Evolutionary conservation across 1,139 yeast species (phyloP).

Genomic region (Blastobotrys buckinghamii): DNA sequence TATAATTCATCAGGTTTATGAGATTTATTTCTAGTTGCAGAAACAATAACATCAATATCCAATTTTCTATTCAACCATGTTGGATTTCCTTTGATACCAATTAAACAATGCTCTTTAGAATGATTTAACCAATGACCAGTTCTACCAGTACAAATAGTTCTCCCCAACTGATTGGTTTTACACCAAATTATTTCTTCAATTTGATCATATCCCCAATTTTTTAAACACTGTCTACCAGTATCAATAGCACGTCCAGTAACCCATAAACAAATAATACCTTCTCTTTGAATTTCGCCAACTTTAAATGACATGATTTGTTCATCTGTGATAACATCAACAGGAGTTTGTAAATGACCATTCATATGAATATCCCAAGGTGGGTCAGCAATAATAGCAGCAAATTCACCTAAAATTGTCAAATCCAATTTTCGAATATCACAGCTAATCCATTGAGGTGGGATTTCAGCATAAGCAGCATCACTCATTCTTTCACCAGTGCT

Average conservation of each 20-base stretch:
- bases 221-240: slow-evolving; percentile 69
- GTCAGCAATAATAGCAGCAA: slow-evolving; percentile 83
- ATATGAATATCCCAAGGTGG: slow-evolving; percentile 38
- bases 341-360: slow-evolving; percentile 38
- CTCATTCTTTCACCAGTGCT: slow-evolving; percentile 50
- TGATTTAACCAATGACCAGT: slow-evolving; percentile 98
- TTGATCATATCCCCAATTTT: slow-evolving; percentile 75
- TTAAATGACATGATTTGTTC: slow-evolving; percentile 60
- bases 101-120: slow-evolving; percentile 83
- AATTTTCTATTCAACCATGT: slow-evolving; percentile 60
- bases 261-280: slow-evolving; percentile 82
- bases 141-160: slow-evolving; percentile 91
- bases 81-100: slow-evolving; percentile 79
- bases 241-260: slow-evolving; percentile 93
- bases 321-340: slow-evolving; percentile 47
- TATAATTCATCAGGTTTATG: slow-evolving; percentile 87
- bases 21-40: slow-evolving; percentile 81
- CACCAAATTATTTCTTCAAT: slow-evolving; percentile 86
- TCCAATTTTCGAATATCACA: slow-evolving; percentile 76
- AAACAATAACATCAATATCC: slow-evolving; percentile 73
- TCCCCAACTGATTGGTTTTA: slow-evolving; percentile 75
- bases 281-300: slow-evolving; percentile 65
- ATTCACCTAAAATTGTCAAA: slow-evolving; percentile 66
- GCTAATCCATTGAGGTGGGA: slow-evolving; percentile 79
- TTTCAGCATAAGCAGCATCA: slow-evolving; percentile 7